phyloP scores from a whole-genome alignment of 2,329 filamentous ascomycete genomes.

The Arachnomyces sp. region DNA sequence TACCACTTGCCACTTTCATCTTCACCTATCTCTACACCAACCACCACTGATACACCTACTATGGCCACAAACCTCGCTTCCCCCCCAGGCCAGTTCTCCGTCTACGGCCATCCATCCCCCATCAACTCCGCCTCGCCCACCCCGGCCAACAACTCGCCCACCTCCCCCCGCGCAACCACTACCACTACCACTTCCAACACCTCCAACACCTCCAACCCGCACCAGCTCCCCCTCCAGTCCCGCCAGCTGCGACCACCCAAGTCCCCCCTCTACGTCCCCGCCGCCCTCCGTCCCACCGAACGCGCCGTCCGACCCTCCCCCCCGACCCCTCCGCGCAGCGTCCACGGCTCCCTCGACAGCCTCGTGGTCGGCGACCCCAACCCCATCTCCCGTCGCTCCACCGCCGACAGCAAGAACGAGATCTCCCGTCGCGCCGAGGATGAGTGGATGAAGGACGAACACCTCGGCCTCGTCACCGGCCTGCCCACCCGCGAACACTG shows the following conservation, averaged over 20 bases:
- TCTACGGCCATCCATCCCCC: conserved; percentile 36
- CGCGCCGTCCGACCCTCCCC: conserved; percentile 38
- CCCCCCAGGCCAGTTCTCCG: conserved; percentile 25
- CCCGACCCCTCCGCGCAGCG: conserved; percentile 44
- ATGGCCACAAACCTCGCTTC: background rate
- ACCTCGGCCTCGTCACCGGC: conserved; percentile 49
- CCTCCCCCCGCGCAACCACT: conserved; percentile 39
- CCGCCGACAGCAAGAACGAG: conserved; percentile 32
- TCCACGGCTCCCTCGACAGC: conserved; percentile 47
- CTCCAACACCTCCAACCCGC: conserved; percentile 12
- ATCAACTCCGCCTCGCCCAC: conserved; percentile 42
- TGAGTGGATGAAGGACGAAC: conserved; percentile 44
- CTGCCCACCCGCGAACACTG: conserved; percentile 56
- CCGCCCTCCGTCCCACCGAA: conserved; percentile 54
- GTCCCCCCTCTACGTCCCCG: conserved; percentile 55
- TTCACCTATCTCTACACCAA: no score
- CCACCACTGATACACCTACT: no score
- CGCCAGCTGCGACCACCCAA: conserved; percentile 53
- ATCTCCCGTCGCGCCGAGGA: conserved; percentile 43
- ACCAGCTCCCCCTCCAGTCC: conserved; percentile 32
- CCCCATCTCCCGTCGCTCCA: conserved; percentile 30
- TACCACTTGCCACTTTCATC: no score
- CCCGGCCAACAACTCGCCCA: conserved; percentile 46
- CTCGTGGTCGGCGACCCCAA: conserved; percentile 29
- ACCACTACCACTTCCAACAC: conserved; percentile 19